These are phyloP conservation scores for Aspergillus tubingensis DNA, from an alignment of 2,329 filamentous ascomycete genomes.

Conservation along the genomic window DNA sequence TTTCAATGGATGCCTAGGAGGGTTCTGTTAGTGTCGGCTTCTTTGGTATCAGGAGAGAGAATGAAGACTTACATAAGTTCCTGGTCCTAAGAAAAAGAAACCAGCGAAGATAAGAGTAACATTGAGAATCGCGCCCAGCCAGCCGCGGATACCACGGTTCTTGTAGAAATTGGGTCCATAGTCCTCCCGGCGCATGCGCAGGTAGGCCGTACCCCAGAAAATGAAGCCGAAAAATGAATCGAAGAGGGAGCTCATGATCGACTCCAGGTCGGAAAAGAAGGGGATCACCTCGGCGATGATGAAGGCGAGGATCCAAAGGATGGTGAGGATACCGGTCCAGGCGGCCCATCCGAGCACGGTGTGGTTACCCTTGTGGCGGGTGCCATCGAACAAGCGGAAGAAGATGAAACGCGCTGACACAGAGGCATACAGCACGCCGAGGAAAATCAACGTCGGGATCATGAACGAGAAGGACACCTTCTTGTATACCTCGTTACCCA, in stretches of 20 bases:
- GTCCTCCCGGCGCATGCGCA: conserved; percentile 47
- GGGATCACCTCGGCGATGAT: conserved; percentile 91
- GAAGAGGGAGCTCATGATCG: conserved; percentile 69
- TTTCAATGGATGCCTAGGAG: conserved; percentile 44
- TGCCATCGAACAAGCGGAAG: conserved; percentile 81
- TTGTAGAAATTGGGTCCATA: conserved; percentile 44
- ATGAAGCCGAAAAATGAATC: conserved; percentile 84
- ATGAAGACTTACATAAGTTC: conserved; percentile 66
- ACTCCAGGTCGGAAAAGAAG: conserved; percentile 75
- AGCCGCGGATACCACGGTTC: conserved; percentile 45
- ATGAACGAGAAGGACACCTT: conserved; percentile 93
- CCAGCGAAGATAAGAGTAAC: conserved; percentile 72
- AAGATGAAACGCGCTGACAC: conserved; percentile 90
- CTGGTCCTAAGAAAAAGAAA: conserved; percentile 76
- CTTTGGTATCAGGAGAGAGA: not conserved
- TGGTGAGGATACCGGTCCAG: conserved; percentile 71
- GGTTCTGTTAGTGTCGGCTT: conserved; percentile 43
- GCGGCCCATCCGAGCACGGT: conserved; percentile 77
- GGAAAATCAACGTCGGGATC: conserved; percentile 90
- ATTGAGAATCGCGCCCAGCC: conserved; percentile 60
- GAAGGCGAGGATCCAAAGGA: conserved; percentile 78
- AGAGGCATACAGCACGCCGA: conserved; percentile 87
- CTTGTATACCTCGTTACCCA: conserved; percentile 73
- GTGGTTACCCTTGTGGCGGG: conserved; percentile 76
- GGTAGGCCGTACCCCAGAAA: conserved; percentile 64